Base-by-base conservation (phyloP, 306 rosid species). In the Senna tora region DNA sequence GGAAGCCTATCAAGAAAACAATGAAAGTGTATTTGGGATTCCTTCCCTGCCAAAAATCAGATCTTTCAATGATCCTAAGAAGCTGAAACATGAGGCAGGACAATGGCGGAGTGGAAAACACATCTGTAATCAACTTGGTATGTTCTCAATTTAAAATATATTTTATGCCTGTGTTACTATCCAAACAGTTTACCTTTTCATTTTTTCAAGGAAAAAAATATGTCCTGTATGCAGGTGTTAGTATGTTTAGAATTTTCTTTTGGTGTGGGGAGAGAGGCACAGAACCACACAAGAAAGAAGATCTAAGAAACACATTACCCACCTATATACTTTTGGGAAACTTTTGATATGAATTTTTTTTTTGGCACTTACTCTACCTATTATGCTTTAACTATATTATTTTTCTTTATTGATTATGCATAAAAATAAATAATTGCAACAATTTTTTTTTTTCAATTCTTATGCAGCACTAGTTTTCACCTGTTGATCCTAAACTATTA, bases 31-130 rank as follows among this genome's bases (percentile, higher is more conserved):
- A 20, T 62, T 41, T 30, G 81, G 87, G 62, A 51, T 83, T 69
- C 88, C 88, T 77, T 70, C 76, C 51, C 58, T 74, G 47, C 85
- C 79, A 0, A 69, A 78, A 77, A 34, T 77, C 28, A 68, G 67
- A 69, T 79, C 67, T 68, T 73, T 67, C 20, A 67, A 78, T 65
- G 69, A 65, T 57, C 54, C 67, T 16, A 76, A 51, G 87, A 76
- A 75, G 88, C 66, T 50, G 72, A 59, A 75, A 53, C 62, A 32
- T 19, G 74, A 71, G 67, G 80, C 62, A 45, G 77, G 77, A 64
- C 84, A 69, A 69, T 81, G 70, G 53, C 43, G 0, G 69, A 69
- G 71, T 30, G 63, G 86, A 66, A 84, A 77, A 73, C 63, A 45
- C 32, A 50, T 65, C 71, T 62, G 3, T 64, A 28, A 81, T 73